Evolutionary conservation across 257 asterid species (phyloP), one percentile per base, ranked within the genome.

Genomic region (Ocimum tenuiflorum): DNA sequence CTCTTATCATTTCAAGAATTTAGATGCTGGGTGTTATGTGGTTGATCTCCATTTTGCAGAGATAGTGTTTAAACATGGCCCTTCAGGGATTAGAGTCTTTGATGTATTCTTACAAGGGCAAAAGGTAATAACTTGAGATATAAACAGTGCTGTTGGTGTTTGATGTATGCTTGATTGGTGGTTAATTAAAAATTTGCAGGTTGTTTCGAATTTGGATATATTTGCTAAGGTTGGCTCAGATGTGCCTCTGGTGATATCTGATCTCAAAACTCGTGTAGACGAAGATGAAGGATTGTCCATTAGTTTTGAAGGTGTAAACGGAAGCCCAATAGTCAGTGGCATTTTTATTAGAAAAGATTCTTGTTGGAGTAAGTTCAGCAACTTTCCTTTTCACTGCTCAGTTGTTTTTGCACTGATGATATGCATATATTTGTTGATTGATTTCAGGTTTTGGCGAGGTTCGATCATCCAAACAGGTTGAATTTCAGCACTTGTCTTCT

Each of bases 31-130:
- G 19, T 65, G 29, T 17, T 85, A 88, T 75, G 19, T 39, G 15
- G 79, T 88, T 66, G 94, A 85, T 71, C 80, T 88, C 73, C 89
- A 86, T 60, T 81, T 88, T 11, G 84, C 82, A 7, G 96, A 86
- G 85, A 72, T 84, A 55, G 82, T 83, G 65, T 79, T 81, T 20
- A 63, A 67, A 56, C 60, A 69, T 79, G 96, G 81, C 39, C 84
- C 94, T 73, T 53, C 77, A 5, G 94, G 94, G 68, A 66, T 66
- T 75, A 82, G 91, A 79, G 71, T 78, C 8, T 88, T 88, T 47
- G 84, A 88, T 63, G 86, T 86, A 73, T 79, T 75, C 69, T 66
- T 88, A 17, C 94, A 88, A 81, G 79, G 76, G 50, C 69, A 83
- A 41, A 85, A 82, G 89, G 96, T 88, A 73, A 71, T 39, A 7